Evolutionary conservation across 768 basidiomycete species (phyloP).

Genomic region (Xerocomus spinulosus): DNA sequence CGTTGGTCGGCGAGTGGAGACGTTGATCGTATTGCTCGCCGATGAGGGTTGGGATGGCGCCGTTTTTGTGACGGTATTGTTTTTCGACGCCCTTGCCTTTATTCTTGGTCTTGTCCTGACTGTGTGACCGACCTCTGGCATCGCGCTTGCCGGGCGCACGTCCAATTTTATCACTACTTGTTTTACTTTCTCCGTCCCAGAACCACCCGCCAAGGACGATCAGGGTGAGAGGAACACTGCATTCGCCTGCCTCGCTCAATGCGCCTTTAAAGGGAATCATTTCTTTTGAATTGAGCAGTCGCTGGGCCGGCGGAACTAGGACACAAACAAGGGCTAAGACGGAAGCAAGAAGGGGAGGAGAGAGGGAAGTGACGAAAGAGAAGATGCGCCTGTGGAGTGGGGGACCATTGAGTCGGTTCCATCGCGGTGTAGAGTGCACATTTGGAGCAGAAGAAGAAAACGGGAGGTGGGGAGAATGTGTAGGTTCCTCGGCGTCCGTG

Average conservation of each 20-base stretch:
- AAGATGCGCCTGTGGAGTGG: background rate
- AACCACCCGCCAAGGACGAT: slow-evolving; percentile 94
- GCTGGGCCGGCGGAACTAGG: slow-evolving; percentile 70
- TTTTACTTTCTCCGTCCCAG: slow-evolving; percentile 38
- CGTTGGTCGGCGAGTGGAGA: background rate
- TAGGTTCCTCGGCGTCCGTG: slow-evolving; percentile 12
- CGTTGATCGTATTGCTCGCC: background rate
- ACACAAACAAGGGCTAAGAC: slow-evolving; percentile 73
- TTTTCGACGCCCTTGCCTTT: slow-evolving; percentile 8
- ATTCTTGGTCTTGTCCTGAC: background rate
- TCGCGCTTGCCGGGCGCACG: background rate
- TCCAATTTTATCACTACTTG: background rate
- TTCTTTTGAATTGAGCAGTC: slow-evolving; percentile 52
- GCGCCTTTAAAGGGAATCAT: slow-evolving; percentile 67
- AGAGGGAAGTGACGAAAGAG: slow-evolving; percentile 60
- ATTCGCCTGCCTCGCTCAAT: slow-evolving; percentile 61
- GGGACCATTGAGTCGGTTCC: background rate
- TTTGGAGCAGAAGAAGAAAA: background rate
- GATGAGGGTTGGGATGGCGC: background rate
- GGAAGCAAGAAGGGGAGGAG: slow-evolving; percentile 82
- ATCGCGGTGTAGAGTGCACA: slow-evolving; percentile 1
- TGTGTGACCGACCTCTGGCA: background rate
- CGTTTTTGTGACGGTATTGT: background rate
- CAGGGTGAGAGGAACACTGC: slow-evolving; percentile 83
- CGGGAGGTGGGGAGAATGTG: background rate